Conservation (phyloP, 108 stramenopile species). For the Cyclotella sp. region DNA sequence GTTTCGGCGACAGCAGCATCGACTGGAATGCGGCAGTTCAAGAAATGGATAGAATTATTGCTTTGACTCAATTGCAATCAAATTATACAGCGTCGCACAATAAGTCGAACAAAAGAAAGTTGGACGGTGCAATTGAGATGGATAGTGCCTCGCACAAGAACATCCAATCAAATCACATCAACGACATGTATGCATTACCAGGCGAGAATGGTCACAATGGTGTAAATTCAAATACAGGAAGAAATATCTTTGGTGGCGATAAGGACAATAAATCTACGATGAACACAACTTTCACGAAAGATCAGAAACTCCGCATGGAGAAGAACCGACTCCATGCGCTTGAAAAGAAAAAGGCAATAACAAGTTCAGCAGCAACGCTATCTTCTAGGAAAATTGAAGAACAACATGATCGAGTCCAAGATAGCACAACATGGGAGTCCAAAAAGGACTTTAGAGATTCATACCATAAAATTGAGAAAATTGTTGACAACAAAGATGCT, state of each 20-base stretch:
- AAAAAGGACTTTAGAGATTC: too few species aligned
- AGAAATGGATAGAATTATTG: too few species aligned
- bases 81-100: not conserved
- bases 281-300: constrained; percentile 27
- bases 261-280: not conserved
- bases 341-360: constrained; percentile 35
- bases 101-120: constrained; percentile 2
- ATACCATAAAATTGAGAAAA: too few species aligned
- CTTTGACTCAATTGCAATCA: not conserved
- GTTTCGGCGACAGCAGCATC: constrained; percentile 26
- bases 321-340: constrained; percentile 32
- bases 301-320: constrained; percentile 41
- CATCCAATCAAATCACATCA: too few species aligned
- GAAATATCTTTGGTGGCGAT: not conserved
- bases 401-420: not conserved
- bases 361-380: not conserved
- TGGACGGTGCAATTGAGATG: not conserved
- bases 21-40: constrained; percentile 19
- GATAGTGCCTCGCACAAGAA: not conserved
- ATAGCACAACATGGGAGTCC: not conserved
- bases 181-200: not conserved
- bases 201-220: not conserved
- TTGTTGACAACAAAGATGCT: too few species aligned
- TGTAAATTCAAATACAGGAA: not conserved
- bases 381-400: not conserved